Evolutionary conservation across 2,329 filamentous ascomycete species (phyloP).

Genomic region (Sporothrix humicola): DNA sequence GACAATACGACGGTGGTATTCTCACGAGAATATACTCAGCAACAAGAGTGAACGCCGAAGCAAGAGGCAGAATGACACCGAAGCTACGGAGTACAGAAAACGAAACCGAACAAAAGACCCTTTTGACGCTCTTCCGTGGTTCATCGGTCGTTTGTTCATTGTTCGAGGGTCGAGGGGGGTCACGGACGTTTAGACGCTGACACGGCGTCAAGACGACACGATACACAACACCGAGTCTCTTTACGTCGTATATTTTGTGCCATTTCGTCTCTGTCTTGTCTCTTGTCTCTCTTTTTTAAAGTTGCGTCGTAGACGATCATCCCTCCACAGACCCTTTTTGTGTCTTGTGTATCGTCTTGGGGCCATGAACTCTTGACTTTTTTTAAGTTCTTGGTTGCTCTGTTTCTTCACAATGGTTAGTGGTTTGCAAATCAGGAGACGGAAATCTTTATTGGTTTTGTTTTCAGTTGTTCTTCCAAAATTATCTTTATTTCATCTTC

Average conservation of each 20-base stretch:
- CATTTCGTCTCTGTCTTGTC: too few relatives aligned
- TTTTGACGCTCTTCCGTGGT: slow-evolving; percentile 20
- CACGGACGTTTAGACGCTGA: neutral
- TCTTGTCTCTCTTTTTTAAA: neutral
- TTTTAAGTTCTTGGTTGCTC: neutral
- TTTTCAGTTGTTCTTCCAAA: neutral
- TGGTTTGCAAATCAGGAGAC: slow-evolving; percentile 18
- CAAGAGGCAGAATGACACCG: neutral
- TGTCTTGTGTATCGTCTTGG: slow-evolving; percentile 1
- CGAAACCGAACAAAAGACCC: slow-evolving; percentile 10
- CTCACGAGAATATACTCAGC: neutral
- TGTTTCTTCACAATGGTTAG: neutral
- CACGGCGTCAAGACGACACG: neutral
- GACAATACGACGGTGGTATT: slow-evolving; percentile 28
- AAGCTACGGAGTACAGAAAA: neutral
- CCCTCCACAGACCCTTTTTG: neutral
- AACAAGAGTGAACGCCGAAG: neutral
- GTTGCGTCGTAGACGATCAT: slow-evolving; percentile 14
- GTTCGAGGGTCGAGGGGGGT: neutral
- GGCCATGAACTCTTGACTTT: too few relatives aligned
- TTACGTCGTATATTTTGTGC: too few relatives aligned
- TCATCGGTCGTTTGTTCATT: slow-evolving; percentile 3
- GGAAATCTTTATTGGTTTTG: neutral
- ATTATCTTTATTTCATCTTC: neutral
- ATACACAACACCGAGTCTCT: neutral